Conservation (phyloP, 1,284 basidiomycete genomes). For the Cutaneotrichosporon daszewskae region DNA sequence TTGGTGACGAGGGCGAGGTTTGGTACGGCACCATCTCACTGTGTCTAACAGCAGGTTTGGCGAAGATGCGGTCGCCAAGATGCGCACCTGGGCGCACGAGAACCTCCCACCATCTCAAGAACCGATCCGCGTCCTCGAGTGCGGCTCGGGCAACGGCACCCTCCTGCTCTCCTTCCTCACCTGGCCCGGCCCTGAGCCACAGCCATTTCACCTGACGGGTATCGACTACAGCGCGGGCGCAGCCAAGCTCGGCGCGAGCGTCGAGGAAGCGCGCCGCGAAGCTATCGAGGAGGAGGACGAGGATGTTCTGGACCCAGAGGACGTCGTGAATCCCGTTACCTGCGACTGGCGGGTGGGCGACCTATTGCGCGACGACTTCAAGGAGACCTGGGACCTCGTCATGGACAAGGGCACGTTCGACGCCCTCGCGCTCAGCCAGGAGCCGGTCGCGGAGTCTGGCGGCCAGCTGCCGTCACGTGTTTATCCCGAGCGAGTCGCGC, state of each 20-base stretch:
- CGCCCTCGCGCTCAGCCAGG: conserved; percentile 39
- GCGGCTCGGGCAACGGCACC: conserved; percentile 46
- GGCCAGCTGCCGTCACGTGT: conserved; percentile 36
- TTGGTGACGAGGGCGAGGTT: conserved; percentile 33
- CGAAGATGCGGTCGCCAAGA: conserved; percentile 41
- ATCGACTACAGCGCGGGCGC: conserved; percentile 44
- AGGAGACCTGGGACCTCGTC: conserved; percentile 45
- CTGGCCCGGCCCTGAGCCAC: conserved; percentile 23
- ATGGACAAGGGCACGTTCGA: conserved; percentile 49
- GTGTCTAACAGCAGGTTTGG: conserved; percentile 37
- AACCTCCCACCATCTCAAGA: conserved; percentile 25
- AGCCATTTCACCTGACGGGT: conserved; percentile 39
- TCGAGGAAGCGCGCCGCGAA: conserved; percentile 28
- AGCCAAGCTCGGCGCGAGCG: conserved; percentile 26
- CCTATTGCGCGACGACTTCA: conserved; percentile 33
- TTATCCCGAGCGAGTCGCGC: conserved; percentile 41
- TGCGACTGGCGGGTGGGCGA: conserved; percentile 40
- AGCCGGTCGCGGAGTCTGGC: conserved; percentile 28
- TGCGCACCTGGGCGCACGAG: conserved; percentile 42
- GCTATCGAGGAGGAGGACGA: conserved; percentile 16
- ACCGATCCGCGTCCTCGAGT: conserved; percentile 37
- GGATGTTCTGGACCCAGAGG: conserved; percentile 31
- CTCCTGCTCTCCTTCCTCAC: conserved; percentile 45
- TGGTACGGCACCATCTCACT: conserved; percentile 25
- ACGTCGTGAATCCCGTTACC: conserved; percentile 31